Conservation (phyloP, 1,284 basidiomycete species). For the Tilletia indica region DNA sequence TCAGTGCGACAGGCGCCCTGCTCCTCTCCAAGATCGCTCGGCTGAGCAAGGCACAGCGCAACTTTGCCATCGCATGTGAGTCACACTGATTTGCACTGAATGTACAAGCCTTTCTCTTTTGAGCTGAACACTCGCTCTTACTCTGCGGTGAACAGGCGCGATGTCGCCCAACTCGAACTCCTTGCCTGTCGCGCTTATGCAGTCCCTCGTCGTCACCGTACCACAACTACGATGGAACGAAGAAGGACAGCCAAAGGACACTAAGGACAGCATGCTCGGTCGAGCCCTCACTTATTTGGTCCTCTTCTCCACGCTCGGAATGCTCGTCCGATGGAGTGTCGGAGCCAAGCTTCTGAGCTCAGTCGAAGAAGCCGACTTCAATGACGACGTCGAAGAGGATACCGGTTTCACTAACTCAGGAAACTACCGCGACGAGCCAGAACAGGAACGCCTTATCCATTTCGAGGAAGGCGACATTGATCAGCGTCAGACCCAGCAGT, state of each 20-base stretch:
- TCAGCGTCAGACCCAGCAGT: neutral
- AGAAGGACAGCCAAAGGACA: slow-evolving; percentile 65
- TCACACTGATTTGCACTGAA: slow-evolving; percentile 10
- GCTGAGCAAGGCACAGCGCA: slow-evolving; percentile 54
- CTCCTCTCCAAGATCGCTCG: slow-evolving; percentile 49
- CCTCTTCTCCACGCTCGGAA: slow-evolving; percentile 86
- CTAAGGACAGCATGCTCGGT: slow-evolving; percentile 81
- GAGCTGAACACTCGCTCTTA: neutral
- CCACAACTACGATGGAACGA: slow-evolving; percentile 78
- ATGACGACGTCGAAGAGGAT: slow-evolving; percentile 21
- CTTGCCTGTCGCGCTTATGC: slow-evolving; percentile 85
- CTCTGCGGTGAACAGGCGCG: slow-evolving; percentile 27
- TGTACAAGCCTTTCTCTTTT: neutral
- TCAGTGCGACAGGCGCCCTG: slow-evolving; percentile 53
- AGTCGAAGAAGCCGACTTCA: slow-evolving; percentile 50
- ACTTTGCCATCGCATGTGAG: slow-evolving; percentile 55
- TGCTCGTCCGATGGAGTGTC: slow-evolving; percentile 63
- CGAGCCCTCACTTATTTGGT: slow-evolving; percentile 88
- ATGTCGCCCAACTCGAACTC: slow-evolving; percentile 75
- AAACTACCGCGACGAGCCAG: slow-evolving; percentile 19
- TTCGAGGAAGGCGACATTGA: slow-evolving; percentile 16
- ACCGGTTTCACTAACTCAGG: neutral
- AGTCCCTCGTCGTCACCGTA: slow-evolving; percentile 80
- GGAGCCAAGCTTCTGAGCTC: slow-evolving; percentile 57
- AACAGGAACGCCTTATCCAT: slow-evolving; percentile 20